These are phyloP conservation scores for Didymella pomorum DNA, from an alignment of 2,329 filamentous ascomycete species.

Conservation along the genomic window DNA sequence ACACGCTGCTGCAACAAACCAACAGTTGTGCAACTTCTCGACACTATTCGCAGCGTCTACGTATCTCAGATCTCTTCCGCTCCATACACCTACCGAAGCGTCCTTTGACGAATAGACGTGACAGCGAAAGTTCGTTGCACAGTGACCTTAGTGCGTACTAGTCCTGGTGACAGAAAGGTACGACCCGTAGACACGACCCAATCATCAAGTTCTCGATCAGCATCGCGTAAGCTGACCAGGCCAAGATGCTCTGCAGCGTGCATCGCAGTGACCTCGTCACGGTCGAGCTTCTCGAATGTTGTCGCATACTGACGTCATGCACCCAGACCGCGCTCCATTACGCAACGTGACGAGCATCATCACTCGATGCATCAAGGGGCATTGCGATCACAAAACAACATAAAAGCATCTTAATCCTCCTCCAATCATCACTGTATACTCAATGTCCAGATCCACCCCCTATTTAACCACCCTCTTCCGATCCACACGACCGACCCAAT, in stretches of 20 bases:
- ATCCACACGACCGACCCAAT: constrained; percentile 5
- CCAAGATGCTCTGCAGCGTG: not conserved
- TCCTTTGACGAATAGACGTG: not conserved
- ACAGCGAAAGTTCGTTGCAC: not conserved
- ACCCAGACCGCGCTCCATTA: constrained; percentile 9
- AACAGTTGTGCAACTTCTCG: constrained; percentile 15
- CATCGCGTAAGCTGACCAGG: constrained; percentile 5
- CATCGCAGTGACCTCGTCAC: not conserved
- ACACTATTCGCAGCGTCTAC: constrained; percentile 24
- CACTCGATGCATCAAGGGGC: not conserved
- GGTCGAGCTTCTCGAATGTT: not conserved
- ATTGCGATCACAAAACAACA: constrained; percentile 1
- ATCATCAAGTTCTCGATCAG: constrained; percentile 1
- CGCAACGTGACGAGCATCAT: constrained; percentile 4
- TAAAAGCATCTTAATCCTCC: not conserved
- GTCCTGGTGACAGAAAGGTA: constrained; percentile 20
- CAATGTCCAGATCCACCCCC: constrained; percentile 17
- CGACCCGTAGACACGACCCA: not conserved
- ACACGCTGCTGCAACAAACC: constrained; percentile 21
- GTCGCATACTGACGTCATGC: constrained; percentile 20
- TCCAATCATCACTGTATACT: not conserved
- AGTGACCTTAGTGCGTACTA: constrained; percentile 8
- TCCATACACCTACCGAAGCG: constrained; percentile 6
- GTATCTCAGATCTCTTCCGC: constrained; percentile 17
- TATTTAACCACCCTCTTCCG: constrained; percentile 4